phyloP scores from a whole-genome alignment of 2,329 filamentous ascomycete species.

The Colletotrichum musae region DNA sequence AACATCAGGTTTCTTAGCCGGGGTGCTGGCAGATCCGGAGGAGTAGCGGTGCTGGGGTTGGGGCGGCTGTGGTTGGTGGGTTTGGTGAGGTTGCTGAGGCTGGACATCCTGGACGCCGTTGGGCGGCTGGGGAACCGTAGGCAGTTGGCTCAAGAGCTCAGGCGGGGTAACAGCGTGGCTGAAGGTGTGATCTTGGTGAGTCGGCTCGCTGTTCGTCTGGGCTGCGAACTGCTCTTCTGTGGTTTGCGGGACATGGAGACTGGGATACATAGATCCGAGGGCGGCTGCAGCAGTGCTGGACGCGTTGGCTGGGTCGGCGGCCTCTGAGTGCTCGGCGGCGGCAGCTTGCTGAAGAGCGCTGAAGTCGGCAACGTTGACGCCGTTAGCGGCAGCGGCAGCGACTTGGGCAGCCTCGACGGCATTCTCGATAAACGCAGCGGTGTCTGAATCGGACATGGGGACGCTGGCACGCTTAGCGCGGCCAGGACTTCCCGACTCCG shows the following conservation, averaged over 20 bases:
- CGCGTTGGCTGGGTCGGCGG: constrained; percentile 66
- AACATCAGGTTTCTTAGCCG: constrained; percentile 83
- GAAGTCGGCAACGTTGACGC: constrained; percentile 68
- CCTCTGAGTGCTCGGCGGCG: constrained; percentile 61
- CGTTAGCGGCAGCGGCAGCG: constrained; percentile 54
- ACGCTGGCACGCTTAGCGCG: constrained; percentile 67
- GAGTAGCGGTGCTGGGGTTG: constrained; percentile 52
- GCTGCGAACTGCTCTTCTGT: constrained; percentile 73
- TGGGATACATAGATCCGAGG: constrained; percentile 70
- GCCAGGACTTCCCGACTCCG: constrained; percentile 63
- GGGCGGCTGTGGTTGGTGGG: constrained; percentile 41
- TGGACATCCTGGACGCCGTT: constrained; percentile 37
- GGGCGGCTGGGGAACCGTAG: constrained; percentile 41
- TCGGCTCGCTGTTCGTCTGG: constrained; percentile 58
- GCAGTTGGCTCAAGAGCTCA: constrained; percentile 44
- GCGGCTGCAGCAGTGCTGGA: constrained; percentile 73
- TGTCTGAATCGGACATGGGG: constrained; percentile 58
- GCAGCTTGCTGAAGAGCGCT: constrained; percentile 70
- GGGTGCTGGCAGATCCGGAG: constrained; percentile 54
- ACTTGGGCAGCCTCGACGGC: constrained; percentile 61
- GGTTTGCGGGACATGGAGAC: constrained; percentile 69
- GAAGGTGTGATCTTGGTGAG: constrained; percentile 55
- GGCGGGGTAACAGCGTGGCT: constrained; percentile 53
- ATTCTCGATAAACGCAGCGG: constrained; percentile 69
- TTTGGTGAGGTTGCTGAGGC: constrained; percentile 37